A percentile compares a stretch with the other conserved stretches of the same genome.
phyloP scores from a whole-genome alignment of 768 basidiomycete genomes.

The Mrakia frigida region DNA sequence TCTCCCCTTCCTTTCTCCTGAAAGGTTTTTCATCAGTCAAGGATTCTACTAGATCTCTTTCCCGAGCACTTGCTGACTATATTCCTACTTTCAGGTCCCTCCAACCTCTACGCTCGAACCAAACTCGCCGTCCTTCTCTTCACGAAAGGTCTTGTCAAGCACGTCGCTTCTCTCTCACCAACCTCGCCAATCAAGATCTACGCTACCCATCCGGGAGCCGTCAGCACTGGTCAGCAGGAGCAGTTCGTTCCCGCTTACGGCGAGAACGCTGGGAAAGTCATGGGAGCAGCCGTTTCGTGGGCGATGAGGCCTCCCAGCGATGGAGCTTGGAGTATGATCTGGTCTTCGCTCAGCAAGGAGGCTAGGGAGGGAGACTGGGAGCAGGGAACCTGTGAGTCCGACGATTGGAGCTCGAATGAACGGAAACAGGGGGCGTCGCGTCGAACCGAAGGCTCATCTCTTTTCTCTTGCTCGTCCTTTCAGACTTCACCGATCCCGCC shows the following conservation, averaged over 20 bases:
- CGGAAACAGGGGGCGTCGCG: too few relatives aligned
- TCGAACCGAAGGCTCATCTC: background rate
- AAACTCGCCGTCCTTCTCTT: conserved; percentile 56
- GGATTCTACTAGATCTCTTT: background rate
- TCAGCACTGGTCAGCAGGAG: conserved; percentile 12
- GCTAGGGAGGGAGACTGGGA: background rate
- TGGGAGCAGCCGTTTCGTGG: background rate
- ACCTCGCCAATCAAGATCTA: background rate
- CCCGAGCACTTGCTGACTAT: too few relatives aligned
- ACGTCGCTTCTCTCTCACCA: background rate
- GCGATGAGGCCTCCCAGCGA: conserved; percentile 2
- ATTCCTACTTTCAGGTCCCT: background rate
- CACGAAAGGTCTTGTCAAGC: conserved; percentile 41
- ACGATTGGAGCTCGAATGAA: background rate
- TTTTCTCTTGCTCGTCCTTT: background rate
- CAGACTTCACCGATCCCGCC: conserved; percentile 18
- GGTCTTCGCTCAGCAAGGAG: conserved; percentile 10
- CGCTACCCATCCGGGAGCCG: conserved; percentile 13
- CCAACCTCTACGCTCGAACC: conserved; percentile 35
- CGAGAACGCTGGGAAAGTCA: background rate
- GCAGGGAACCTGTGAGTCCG: conserved; percentile 16
- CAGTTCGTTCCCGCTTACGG: conserved; percentile 10
- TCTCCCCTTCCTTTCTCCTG: background rate
- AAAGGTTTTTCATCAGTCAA: background rate
- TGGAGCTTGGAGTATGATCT: conserved; percentile 12